phyloP scores from a whole-genome alignment of 768 basidiomycete species.

The Rubroboletus satanas region DNA sequence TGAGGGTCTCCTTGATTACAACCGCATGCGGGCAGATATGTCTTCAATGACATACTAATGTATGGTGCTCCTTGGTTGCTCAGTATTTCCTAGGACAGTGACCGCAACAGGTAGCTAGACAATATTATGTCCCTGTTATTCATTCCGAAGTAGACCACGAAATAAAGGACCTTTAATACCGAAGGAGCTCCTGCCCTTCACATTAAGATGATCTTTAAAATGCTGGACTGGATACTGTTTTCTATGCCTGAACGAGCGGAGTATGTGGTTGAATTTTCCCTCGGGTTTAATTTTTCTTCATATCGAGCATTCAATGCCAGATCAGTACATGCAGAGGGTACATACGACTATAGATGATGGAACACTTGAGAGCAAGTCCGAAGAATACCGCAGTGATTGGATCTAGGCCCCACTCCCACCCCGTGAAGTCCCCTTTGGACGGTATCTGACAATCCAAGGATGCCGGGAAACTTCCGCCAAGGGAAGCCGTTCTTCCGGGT shows the following conservation, averaged over 20 bases:
- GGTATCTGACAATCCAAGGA: conserved; percentile 80
- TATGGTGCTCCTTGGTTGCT: neutral
- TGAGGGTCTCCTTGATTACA: conserved; percentile 94
- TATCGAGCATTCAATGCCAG: neutral
- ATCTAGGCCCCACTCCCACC: conserved; percentile 24
- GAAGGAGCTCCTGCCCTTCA: neutral
- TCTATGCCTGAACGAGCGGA: neutral
- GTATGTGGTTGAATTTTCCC: neutral
- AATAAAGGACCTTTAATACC: conserved; percentile 19
- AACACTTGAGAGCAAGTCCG: neutral
- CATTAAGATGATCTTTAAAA: neutral
- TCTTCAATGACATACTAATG: conserved; percentile 70
- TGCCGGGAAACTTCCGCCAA: conserved; percentile 72
- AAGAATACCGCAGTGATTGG: neutral
- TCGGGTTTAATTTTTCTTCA: neutral
- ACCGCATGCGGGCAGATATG: conserved; percentile 80
- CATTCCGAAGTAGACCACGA: conserved; percentile 17
- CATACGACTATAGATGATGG: conserved; percentile 11
- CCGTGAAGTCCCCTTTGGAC: conserved; percentile 44
- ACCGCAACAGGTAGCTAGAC: conserved; percentile 17
- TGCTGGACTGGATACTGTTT: neutral
- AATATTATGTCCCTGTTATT: conserved; percentile 15
- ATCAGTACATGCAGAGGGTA: conserved; percentile 14
- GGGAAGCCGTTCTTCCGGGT: conserved; percentile 72
- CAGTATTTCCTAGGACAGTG: neutral